Percentiles rank a stretch among this genome's conserved stretches.
Conservation (phyloP, 176 grass and related monocot genomes). For the Aegilops sharonensis region DNA sequence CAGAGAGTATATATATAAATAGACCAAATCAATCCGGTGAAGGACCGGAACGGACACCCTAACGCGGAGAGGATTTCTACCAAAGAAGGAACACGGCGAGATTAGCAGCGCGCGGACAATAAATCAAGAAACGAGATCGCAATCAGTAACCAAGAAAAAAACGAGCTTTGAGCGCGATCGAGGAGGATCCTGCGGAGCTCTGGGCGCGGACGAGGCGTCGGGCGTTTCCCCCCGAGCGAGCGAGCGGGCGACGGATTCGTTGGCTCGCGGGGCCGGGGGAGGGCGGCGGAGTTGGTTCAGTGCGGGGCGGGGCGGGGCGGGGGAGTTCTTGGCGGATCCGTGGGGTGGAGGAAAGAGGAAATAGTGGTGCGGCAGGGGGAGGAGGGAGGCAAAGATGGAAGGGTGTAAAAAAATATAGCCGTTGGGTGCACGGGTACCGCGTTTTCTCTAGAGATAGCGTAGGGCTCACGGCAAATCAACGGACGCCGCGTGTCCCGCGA, state of each 20-base stretch:
- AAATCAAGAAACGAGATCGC: neutral
- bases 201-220: slow-evolving; percentile 2
- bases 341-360: neutral
- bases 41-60: neutral
- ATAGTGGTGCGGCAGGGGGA: neutral
- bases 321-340: neutral
- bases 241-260: neutral
- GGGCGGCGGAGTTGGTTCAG: neutral
- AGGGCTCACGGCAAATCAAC: too few species aligned
- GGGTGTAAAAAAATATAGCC: neutral
- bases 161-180: slow-evolving; percentile 3
- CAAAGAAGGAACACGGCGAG: slow-evolving; percentile 8
- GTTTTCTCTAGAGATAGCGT: neutral
- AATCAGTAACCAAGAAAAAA: neutral
- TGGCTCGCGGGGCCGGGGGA: neutral
- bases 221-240: neutral
- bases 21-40: neutral
- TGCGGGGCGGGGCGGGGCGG: neutral
- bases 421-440: neutral
- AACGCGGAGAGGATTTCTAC: neutral
- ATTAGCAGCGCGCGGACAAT: neutral
- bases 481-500: too few species aligned
- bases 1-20: neutral
- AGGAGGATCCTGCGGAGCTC: slow-evolving; percentile 12
- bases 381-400: neutral